Evolutionary conservation across 495 filamentous ascomycete genomes (phyloP).

Genomic region (Neurospora cerealis): DNA sequence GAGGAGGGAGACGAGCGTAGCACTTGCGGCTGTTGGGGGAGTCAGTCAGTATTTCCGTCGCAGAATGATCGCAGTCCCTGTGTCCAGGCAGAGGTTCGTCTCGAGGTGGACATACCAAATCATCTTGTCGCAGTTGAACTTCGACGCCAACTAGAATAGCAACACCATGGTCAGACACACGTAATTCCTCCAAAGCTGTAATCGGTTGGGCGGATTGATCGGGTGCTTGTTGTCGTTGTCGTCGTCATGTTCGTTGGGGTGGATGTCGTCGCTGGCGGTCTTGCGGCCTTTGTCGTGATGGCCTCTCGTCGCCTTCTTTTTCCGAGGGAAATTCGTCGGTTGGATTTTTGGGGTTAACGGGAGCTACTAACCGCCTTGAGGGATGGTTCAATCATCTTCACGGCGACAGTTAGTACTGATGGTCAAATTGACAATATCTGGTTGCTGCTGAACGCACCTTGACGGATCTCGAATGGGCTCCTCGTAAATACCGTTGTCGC

Average conservation of each 20-base stretch:
- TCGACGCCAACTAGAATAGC: conserved; percentile 54
- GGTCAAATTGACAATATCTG: not conserved
- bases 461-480: not conserved
- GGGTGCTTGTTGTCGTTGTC: not conserved
- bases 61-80: not conserved
- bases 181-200: not conserved
- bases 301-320: not conserved
- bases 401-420: not conserved
- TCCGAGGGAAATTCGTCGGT: not conserved
- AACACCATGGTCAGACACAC: not conserved
- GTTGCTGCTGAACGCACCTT: not conserved
- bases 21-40: conserved; percentile 64
- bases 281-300: not conserved
- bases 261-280: not conserved
- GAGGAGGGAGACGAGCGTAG: conserved; percentile 95
- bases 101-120: conserved; percentile 48
- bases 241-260: not conserved
- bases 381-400: not conserved
- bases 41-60: not conserved
- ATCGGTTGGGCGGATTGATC: not conserved
- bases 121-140: conserved; percentile 99
- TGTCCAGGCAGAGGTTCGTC: not conserved
- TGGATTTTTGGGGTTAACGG: not conserved
- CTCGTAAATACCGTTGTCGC: not conserved
- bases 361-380: not conserved